Conservation (phyloP, 2,329 filamentous ascomycete species). For the Botryotinia globosa region DNA sequence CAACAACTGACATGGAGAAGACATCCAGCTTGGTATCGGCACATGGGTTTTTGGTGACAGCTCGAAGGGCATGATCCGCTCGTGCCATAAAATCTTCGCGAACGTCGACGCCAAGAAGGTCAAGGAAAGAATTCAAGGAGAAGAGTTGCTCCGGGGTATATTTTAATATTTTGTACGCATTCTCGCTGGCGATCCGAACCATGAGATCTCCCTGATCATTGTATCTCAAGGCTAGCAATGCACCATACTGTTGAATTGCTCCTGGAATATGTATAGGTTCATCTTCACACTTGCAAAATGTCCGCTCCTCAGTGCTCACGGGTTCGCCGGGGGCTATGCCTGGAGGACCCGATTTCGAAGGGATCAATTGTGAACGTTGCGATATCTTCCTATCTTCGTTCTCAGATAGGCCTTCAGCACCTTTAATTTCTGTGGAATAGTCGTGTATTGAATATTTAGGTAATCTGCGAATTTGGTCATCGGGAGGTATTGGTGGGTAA, state of each 20-base stretch:
- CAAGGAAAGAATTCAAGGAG: slow-evolving; percentile 69
- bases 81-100: slow-evolving; percentile 15
- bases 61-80: slow-evolving; percentile 10
- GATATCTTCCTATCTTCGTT: slow-evolving; percentile 20
- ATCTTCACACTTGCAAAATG: slow-evolving; percentile 66
- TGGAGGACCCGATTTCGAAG: slow-evolving; percentile 26
- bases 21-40: slow-evolving; percentile 78
- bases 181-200: slow-evolving; percentile 77
- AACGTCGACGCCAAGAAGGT: slow-evolving; percentile 82
- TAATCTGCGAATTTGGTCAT: slow-evolving; percentile 24
- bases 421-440: not conserved
- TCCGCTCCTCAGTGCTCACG: slow-evolving; percentile 13
- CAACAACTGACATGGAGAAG: slow-evolving; percentile 63
- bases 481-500: slow-evolving; percentile 24
- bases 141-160: slow-evolving; percentile 77
- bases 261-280: slow-evolving; percentile 74
- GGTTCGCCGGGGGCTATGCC: slow-evolving; percentile 23
- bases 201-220: slow-evolving; percentile 64
- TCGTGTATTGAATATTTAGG: not conserved
- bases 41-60: not conserved
- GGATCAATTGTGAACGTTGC: slow-evolving; percentile 25
- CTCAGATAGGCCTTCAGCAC: not conserved
- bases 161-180: slow-evolving; percentile 70
- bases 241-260: slow-evolving; percentile 68
- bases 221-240: slow-evolving; percentile 71